Base-by-base conservation (phyloP, 2,329 filamentous ascomycete species). In the Chrysoporthe puriensis region DNA sequence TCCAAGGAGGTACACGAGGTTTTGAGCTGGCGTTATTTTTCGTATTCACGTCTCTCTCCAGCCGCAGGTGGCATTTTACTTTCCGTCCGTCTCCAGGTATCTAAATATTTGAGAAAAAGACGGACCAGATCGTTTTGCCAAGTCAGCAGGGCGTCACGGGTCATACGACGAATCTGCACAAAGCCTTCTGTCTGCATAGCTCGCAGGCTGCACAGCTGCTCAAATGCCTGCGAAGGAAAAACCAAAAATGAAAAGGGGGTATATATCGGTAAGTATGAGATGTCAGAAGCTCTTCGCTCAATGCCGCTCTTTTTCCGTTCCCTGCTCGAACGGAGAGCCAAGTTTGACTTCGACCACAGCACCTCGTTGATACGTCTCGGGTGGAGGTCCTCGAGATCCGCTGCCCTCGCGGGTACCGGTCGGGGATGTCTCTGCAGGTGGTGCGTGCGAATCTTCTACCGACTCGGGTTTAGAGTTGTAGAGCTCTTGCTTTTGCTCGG, bases 291-390 rank as follows among this genome's bases (percentile, higher is more conserved):
- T 32, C 52, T 32, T 14, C 21, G 26, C 4, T 64, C 43, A 69
- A 8, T 56, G 16, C 1, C 42, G 8, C n/a, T 62, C 61, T 9
- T 34, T 52, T 6, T 50, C 62, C 3, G 18, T 62, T 9, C 60
- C 68, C 13, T 66, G 68, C 46, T 66, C 64, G 36, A 66, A 70
- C 0, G 68, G 68, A 7, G 68, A 63, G 18, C 66, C 68, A 36
- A 70, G 66, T 60, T 68, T 70, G 54, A 70, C 66, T 59, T 70
- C 66, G 16, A 68, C 59, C 8, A 21, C 60, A 13, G 58, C 52
- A 13, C 62, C 59, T 2, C 59, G 34, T 34, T 63, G 44, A 34
- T 62, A 58, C 32, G 40, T 16, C 26, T 68, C 65, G 1, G 40
- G 36, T 9, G 44, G 52, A 34, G 54, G 52, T 16, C 61, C 18